Evolutionary conservation across 2,329 filamentous ascomycete species (phyloP).

Genomic region (Xylariomycetidae sp.): DNA sequence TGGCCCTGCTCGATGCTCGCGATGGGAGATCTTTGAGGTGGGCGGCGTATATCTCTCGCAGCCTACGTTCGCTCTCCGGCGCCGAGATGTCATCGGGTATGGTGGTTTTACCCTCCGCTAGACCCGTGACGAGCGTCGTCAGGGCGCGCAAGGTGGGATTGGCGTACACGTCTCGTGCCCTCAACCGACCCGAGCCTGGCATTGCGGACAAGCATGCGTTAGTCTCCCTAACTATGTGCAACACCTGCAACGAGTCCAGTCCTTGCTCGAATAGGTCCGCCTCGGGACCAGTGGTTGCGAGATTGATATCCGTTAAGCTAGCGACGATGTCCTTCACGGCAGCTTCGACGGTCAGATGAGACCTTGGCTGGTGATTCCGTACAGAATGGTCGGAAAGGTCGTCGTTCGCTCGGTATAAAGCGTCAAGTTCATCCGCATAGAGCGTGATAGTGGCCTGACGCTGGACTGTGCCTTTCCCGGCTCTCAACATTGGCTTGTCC

Average conservation of each 20-base stretch:
- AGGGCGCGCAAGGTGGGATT: too few relatives aligned
- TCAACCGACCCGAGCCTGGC: too few relatives aligned
- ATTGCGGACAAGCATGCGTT: too few relatives aligned
- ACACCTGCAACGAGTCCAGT: conserved; percentile 17
- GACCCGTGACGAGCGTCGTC: too few relatives aligned
- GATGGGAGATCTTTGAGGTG: not conserved
- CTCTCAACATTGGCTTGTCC: not conserved
- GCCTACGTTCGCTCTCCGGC: not conserved
- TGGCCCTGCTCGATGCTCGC: not conserved
- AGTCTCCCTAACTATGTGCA: conserved; percentile 4
- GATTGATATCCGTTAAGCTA: conserved; percentile 9
- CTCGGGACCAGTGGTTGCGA: conserved; percentile 1
- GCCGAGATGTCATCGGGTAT: not conserved
- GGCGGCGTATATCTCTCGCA: not conserved
- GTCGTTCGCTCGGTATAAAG: not conserved
- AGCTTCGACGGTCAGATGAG: too few relatives aligned
- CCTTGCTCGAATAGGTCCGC: conserved; percentile 15
- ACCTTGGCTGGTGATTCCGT: too few relatives aligned
- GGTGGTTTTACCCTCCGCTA: too few relatives aligned
- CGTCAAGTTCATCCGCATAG: not conserved
- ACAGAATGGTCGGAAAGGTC: too few relatives aligned
- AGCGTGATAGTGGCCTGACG: not conserved
- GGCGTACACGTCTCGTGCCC: too few relatives aligned
- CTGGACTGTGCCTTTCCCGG: not conserved
- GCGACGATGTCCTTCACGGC: conserved; percentile 8